These are phyloP conservation scores for Aspergillus novoparasiticus DNA, from an alignment of 2,329 filamentous ascomycete genomes.

Conservation along the genomic window DNA sequence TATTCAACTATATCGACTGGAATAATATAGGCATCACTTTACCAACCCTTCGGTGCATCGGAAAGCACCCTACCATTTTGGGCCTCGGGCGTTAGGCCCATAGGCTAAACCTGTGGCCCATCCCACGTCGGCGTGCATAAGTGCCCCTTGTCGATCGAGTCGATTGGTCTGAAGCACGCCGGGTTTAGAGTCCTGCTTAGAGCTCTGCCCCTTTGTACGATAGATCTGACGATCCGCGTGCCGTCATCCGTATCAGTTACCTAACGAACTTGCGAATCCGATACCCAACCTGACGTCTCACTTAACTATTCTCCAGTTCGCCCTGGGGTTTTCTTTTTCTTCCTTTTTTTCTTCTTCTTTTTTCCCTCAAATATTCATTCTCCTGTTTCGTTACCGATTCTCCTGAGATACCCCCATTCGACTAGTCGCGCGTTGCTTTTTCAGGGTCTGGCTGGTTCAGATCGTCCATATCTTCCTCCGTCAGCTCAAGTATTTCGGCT, in stretches of 20 bases:
- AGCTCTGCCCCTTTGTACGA: constrained; percentile 20
- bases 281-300: constrained; percentile 20
- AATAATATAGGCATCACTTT: constrained; percentile 6
- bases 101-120: constrained; percentile 25
- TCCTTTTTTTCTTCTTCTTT: constrained; percentile 5
- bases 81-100: constrained; percentile 27
- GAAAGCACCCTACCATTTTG: constrained; percentile 23
- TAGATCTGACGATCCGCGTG: constrained; percentile 20
- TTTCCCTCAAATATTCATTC: constrained; percentile 2
- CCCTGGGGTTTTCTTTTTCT: background rate
- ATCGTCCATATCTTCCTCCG: constrained; percentile 15
- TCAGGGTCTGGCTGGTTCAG: constrained; percentile 34
- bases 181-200: constrained; percentile 15
- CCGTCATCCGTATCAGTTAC: constrained; percentile 14
- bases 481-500: constrained; percentile 12
- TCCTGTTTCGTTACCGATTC: constrained; percentile 9
- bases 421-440: constrained; percentile 23
- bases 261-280: constrained; percentile 16
- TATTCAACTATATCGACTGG: background rate
- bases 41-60: constrained; percentile 14
- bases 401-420: constrained; percentile 19
- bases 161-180: constrained; percentile 17
- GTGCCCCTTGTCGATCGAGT: constrained; percentile 34
- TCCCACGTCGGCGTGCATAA: constrained; percentile 36
- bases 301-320: constrained; percentile 6